Evolutionary conservation across 2,329 filamentous ascomycete genomes (phyloP).

Genomic region (Microthyrium microscopicum): DNA sequence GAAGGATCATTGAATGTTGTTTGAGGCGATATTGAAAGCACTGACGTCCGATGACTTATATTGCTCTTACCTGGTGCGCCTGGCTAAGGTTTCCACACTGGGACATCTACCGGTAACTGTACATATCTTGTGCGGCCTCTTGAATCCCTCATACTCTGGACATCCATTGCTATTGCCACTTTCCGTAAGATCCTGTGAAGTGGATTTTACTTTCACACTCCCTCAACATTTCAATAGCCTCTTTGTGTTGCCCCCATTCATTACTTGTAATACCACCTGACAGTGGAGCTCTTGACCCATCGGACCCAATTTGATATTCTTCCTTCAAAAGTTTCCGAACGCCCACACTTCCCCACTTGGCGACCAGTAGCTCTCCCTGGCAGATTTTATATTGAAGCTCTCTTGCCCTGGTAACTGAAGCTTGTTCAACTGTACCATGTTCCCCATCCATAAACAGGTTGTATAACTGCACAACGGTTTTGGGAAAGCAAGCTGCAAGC

Average conservation of each 20-base stretch:
- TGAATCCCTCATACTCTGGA: too few species aligned
- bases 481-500: conserved; percentile 47
- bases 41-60: too few species aligned
- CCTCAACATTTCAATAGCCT: conserved; percentile 4
- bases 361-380: conserved; percentile 44
- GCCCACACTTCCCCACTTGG: conserved; percentile 42
- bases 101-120: too few species aligned
- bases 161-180: too few species aligned
- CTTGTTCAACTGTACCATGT: neutral
- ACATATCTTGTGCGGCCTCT: too few species aligned
- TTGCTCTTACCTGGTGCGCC: too few species aligned
- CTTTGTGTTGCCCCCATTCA: conserved; percentile 33
- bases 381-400: conserved; percentile 44
- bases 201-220: too few species aligned
- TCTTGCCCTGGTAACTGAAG: conserved; percentile 2
- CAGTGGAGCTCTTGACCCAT: conserved; percentile 43
- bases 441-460: conserved; percentile 35
- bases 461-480: conserved; percentile 42
- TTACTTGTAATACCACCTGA: conserved; percentile 38
- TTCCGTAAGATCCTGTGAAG: too few species aligned
- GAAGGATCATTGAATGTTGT: too few species aligned
- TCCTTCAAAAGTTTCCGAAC: conserved; percentile 48
- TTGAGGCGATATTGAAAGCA: too few species aligned
- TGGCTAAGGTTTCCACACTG: too few species aligned
- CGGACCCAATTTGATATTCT: conserved; percentile 41